Base-by-base conservation (phyloP, 2,329 filamentous ascomycete species). In the Calycina herbarum region DNA sequence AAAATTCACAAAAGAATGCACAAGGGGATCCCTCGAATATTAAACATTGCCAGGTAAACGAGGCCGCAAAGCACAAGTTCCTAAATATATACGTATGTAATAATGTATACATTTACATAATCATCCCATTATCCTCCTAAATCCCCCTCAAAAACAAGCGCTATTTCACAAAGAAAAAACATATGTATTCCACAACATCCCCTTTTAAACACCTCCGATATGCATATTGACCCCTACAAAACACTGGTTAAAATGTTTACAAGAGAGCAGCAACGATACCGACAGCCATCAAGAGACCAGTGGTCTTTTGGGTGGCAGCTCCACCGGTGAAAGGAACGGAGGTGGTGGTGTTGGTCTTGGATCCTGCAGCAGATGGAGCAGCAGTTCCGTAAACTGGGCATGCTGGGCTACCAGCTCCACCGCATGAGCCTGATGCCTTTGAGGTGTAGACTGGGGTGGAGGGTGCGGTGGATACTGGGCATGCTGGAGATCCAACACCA, bases 241-340 rank as follows among this genome's bases (percentile, higher is more conserved):
- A 10, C n/a, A 20, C 42, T n/a, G 17, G 24, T n/a, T n/a, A 56
- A 24, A 10, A 15, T 57, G 20, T 29, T 57, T 72, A 73, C 63
- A 73, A 63, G 45, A 73, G 67, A 65, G 70, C 71, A 65, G 68
- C 70, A 42, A 66, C 58, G 51, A 71, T 42, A 66, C 69, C 71
- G 20, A 69, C 65, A 48, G 64, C 68, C 59, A 71, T 69, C 64
- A 72, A 58, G 57, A 72, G 64, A 63, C 70, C 70, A 64, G 65
- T 66, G 27, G 68, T 68, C 64, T 70, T 67, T 35, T 70, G 64
- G 61, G 67, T 59, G 35, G 65, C 62, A 29, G 71, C 70, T 57
- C 62, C 67, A 45, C 65, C 68, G 27, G 67, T 68, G 63, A 68
- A 67, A n/a, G 66, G 57, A 33, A 67, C 38, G 11, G 66, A 62